phyloP scores from a whole-genome alignment of 2,329 filamentous ascomycete genomes.

The Septoria petroselini region DNA sequence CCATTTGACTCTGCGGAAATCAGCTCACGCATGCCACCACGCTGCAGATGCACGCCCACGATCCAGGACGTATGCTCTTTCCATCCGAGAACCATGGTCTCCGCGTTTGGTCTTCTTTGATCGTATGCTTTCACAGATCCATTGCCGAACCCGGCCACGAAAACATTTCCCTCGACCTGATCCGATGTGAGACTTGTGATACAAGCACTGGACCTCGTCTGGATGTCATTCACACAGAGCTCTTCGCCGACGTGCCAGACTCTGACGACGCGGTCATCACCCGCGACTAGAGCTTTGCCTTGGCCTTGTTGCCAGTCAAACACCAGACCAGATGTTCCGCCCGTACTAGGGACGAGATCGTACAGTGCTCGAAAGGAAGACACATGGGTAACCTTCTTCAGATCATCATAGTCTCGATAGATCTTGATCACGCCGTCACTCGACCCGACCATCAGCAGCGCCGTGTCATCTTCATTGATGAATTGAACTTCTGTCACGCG shows the following conservation, averaged over 20 bases:
- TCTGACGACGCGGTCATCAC: slow-evolving; percentile 90
- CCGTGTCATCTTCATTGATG: slow-evolving; percentile 97
- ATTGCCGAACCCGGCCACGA: slow-evolving; percentile 94
- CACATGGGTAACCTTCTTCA: slow-evolving; percentile 74
- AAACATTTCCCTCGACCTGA: slow-evolving; percentile 94
- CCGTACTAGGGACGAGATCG: slow-evolving; percentile 86
- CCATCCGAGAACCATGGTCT: slow-evolving; percentile 95
- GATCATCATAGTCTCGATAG: slow-evolving; percentile 84
- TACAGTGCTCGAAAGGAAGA: slow-evolving; percentile 89
- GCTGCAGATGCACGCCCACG: slow-evolving; percentile 93
- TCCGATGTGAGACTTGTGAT: slow-evolving; percentile 95
- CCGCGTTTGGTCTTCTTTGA: slow-evolving; percentile 77
- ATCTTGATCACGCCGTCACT: slow-evolving; percentile 93
- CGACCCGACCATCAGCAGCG: slow-evolving; percentile 88
- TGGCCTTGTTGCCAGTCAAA: slow-evolving; percentile 99
- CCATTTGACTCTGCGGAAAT: slow-evolving; percentile 88
- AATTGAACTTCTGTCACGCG: slow-evolving; percentile 94
- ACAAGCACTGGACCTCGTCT: slow-evolving; percentile 88
- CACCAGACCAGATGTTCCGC: slow-evolving; percentile 86
- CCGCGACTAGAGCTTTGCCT: slow-evolving; percentile 89
- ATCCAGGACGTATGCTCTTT: slow-evolving; percentile 96
- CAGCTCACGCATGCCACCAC: slow-evolving; percentile 86
- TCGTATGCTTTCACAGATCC: slow-evolving; percentile 94
- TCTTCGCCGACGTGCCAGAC: slow-evolving; percentile 96
- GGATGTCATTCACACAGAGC: slow-evolving; percentile 88